phyloP scores from a whole-genome alignment of 495 filamentous ascomycete genomes.

The Penicillium psychrofluorescens region DNA sequence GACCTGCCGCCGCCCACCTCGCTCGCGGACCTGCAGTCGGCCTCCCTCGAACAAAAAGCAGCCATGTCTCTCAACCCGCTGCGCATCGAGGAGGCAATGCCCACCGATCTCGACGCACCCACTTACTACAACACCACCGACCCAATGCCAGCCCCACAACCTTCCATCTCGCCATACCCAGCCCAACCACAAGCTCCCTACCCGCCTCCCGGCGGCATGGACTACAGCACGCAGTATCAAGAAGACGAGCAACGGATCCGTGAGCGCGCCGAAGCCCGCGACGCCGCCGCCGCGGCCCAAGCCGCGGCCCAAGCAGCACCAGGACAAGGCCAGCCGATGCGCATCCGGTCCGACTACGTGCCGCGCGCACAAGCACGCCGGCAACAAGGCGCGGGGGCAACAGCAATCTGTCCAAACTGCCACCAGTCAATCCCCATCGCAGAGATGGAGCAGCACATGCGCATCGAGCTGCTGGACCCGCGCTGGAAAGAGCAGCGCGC shows the following conservation, averaged over 20 bases:
- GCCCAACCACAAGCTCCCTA: slow-evolving; percentile 28
- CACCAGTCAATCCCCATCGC: slow-evolving; percentile 77
- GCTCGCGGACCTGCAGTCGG: slow-evolving; percentile 83
- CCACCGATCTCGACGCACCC: slow-evolving; percentile 59
- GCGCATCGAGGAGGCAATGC: slow-evolving; percentile 94
- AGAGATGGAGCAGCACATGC: slow-evolving; percentile 90
- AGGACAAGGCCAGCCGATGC: slow-evolving; percentile 60
- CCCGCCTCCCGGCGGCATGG: slow-evolving; percentile 30
- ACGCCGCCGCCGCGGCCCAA: slow-evolving; percentile 70
- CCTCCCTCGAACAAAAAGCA: slow-evolving; percentile 90
- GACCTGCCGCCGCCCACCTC: slow-evolving; percentile 85
- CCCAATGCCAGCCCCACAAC: slow-evolving; percentile 12
- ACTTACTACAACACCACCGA: slow-evolving; percentile 48
- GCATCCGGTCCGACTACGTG: slow-evolving; percentile 88
- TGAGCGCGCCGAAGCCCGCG: slow-evolving; percentile 60
- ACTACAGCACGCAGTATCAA: slow-evolving; percentile 32
- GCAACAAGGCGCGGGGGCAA: slow-evolving; percentile 52
- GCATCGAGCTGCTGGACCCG: slow-evolving; percentile 91
- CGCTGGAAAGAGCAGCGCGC: slow-evolving; percentile 93
- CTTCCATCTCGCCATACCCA: slow-evolving; percentile 26
- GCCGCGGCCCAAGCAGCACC: slow-evolving; percentile 62
- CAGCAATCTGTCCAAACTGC: slow-evolving; percentile 89
- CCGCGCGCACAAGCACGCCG: slow-evolving; percentile 71
- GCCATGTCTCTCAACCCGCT: slow-evolving; percentile 76
- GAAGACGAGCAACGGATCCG: slow-evolving; percentile 62